These are phyloP conservation scores for Brettanomyces custersianus DNA, from an alignment of 805 yeast genomes.

Conservation along the genomic window DNA sequence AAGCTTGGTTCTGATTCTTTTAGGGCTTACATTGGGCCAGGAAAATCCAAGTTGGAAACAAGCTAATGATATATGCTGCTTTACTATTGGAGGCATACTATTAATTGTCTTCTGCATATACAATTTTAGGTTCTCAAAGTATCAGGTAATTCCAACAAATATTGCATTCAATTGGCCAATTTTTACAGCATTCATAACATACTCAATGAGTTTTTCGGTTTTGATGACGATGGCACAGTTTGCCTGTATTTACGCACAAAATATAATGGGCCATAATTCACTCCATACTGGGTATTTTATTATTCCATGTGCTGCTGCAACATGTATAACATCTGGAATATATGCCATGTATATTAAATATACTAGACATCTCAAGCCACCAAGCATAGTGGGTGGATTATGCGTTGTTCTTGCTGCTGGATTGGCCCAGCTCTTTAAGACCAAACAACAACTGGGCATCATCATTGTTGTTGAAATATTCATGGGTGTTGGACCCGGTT, in stretches of 20 bases:
- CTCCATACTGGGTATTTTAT: constrained; percentile 2
- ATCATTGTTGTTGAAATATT: constrained; percentile 39
- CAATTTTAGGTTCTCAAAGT: constrained; percentile 32
- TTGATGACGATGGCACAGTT: constrained; percentile 1
- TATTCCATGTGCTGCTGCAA: constrained; percentile 1
- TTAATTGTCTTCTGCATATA: constrained; percentile 28
- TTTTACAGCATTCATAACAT: background rate
- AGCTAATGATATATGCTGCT: constrained; percentile 39
- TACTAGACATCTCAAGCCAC: constrained; percentile 34
- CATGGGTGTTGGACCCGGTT: constrained; percentile 39
- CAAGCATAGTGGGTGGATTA: constrained; percentile 26
- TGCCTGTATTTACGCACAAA: constrained; percentile 2
- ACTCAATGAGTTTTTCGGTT: background rate
- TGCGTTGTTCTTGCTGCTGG: constrained; percentile 32
- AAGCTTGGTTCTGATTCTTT: constrained; percentile 36
- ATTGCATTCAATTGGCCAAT: constrained; percentile 13
- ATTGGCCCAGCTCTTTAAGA: constrained; percentile 29
- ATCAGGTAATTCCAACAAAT: constrained; percentile 38
- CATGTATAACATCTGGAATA: background rate
- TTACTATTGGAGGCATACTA: constrained; percentile 36
- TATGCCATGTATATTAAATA: constrained; percentile 30
- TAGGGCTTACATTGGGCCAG: constrained; percentile 52
- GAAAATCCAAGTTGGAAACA: constrained; percentile 43
- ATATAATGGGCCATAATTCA: constrained; percentile 1
- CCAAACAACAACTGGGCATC: constrained; percentile 25